These are phyloP conservation scores for Rhizopogon vinicolor DNA, from an alignment of 768 basidiomycete species.

Conservation along the genomic window DNA sequence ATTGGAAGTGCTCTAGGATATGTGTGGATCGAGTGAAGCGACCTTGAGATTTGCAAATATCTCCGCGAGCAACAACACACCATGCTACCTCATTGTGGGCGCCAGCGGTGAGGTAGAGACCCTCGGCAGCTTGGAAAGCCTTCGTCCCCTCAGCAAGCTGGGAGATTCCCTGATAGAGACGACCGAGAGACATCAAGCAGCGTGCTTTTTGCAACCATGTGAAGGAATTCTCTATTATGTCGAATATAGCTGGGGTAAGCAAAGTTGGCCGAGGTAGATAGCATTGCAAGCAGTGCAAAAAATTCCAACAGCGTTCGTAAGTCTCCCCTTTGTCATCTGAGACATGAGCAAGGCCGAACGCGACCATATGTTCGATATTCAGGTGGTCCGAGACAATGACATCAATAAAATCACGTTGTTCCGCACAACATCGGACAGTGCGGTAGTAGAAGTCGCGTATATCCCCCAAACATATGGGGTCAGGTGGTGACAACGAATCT, in stretches of 20 bases:
- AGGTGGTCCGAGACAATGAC: not conserved
- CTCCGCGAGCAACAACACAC: not conserved
- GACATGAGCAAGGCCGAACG: not conserved
- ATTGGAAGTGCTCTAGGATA: not conserved
- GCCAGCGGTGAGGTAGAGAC: not conserved
- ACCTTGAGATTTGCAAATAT: no score
- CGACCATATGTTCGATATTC: not conserved
- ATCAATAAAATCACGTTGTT: not conserved
- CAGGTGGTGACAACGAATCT: not conserved
- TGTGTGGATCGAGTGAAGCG: no score
- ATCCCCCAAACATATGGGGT: no score
- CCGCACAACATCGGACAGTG: no score
- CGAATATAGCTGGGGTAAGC: not conserved
- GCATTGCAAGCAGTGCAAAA: not conserved
- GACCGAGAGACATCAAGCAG: not conserved
- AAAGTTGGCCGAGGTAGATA: not conserved
- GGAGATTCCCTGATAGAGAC: not conserved
- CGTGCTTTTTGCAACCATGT: not conserved
- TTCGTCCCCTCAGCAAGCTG: not conserved
- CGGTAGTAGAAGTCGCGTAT: not conserved
- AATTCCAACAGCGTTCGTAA: not conserved
- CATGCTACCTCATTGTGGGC: not conserved
- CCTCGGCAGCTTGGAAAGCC: not conserved
- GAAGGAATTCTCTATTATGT: no score
- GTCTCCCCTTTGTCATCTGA: not conserved